Conservation (phyloP, 257 asterid genomes). For the Handroanthus guayacan region DNA sequence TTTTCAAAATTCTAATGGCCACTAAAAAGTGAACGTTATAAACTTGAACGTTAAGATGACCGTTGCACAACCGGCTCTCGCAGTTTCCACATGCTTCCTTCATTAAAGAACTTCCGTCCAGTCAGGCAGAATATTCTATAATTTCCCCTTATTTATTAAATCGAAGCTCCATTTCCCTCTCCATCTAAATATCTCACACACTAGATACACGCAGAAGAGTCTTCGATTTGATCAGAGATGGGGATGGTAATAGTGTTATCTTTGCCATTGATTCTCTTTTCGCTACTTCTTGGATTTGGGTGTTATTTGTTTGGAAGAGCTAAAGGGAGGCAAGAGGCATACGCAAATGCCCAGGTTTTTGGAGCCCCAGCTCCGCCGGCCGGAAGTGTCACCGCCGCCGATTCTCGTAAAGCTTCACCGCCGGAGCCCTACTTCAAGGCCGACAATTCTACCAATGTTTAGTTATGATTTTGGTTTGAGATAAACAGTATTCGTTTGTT, state of each 20-base stretch:
- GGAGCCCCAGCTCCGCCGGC: conserved; percentile 82
- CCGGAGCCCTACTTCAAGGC: conserved; percentile 48
- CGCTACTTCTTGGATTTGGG: conserved; percentile 77
- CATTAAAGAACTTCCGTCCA: conserved; percentile 5
- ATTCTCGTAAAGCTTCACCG: conserved; percentile 19
- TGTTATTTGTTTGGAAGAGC: conserved; percentile 83
- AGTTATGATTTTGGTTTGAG: neutral
- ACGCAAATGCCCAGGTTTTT: conserved; percentile 72
- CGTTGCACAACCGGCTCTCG: conserved; percentile 33
- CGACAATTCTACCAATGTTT: conserved; percentile 54
- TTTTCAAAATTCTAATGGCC: neutral
- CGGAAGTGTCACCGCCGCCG: conserved; percentile 41
- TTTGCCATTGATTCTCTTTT: conserved; percentile 76
- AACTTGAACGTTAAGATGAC: conserved; percentile 51
- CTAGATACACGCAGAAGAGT: neutral
- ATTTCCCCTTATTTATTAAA: neutral
- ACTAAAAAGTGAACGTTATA: conserved; percentile 43
- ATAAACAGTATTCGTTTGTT: neutral
- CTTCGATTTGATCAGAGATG: conserved; percentile 42
- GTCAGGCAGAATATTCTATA: conserved; percentile 21
- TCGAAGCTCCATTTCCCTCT: neutral
- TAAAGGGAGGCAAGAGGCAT: conserved; percentile 76
- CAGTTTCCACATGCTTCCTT: conserved; percentile 30
- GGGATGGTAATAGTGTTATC: conserved; percentile 89
- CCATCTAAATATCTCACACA: neutral